Evolutionary conservation across 352 stramenopile genomes (phyloP).

Genomic region (Phytopythium aichiense): DNA sequence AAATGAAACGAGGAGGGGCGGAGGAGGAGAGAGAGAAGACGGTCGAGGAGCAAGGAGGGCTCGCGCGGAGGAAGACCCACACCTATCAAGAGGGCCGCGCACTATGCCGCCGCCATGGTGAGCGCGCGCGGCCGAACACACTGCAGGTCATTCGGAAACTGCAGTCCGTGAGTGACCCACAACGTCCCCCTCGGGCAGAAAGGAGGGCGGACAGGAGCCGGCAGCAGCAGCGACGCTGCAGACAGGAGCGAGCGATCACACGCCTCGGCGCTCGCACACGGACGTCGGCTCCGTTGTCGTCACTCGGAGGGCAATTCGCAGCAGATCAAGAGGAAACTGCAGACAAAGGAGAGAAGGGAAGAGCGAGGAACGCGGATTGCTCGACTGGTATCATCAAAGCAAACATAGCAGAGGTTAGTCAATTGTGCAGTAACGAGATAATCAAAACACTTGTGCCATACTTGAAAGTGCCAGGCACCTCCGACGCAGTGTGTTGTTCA

Average conservation of each 20-base stretch:
- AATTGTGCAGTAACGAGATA: not conserved
- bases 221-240: not conserved
- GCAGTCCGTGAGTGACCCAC: conserved; percentile 3
- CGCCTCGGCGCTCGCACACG: not conserved
- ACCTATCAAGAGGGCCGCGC: not conserved
- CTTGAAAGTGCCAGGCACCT: not conserved
- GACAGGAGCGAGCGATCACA: not conserved
- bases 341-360: not conserved
- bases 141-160: conserved; percentile 9
- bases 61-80: not conserved
- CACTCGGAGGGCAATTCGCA: conserved; percentile 2
- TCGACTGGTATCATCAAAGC: not conserved
- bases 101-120: not conserved
- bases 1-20: conserved; percentile 2
- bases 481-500: too few species aligned
- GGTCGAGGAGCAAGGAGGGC: not conserved
- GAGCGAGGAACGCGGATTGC: not conserved
- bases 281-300: not conserved
- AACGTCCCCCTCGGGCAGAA: conserved; percentile 1
- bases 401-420: not conserved
- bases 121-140: not conserved
- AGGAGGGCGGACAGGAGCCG: not conserved
- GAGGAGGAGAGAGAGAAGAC: conserved; percentile 1
- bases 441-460: not conserved
- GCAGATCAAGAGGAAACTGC: conserved; percentile 5